phyloP scores from a whole-genome alignment of 495 filamentous ascomycete genomes.

The Tetracladium setigerum region DNA sequence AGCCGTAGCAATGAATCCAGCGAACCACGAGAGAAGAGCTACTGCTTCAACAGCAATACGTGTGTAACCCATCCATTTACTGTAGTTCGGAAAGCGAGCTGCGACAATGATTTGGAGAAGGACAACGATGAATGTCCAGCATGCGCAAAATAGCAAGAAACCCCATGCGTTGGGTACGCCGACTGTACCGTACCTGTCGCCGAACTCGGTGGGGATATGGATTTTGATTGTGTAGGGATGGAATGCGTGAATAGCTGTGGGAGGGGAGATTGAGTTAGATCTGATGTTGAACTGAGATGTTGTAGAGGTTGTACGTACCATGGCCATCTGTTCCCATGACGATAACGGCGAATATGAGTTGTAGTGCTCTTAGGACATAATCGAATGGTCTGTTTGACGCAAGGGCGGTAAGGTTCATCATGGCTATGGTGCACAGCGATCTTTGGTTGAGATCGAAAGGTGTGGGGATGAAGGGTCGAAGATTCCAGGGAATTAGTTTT shows the following conservation, averaged over 20 bases:
- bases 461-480: background rate
- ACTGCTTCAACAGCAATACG: slow-evolving; percentile 21
- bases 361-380: slow-evolving; percentile 23
- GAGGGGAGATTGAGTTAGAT: slow-evolving; percentile 19
- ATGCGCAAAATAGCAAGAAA: slow-evolving; percentile 27
- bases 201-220: slow-evolving; percentile 19
- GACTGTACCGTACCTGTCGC: slow-evolving; percentile 21
- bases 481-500: slow-evolving; percentile 1
- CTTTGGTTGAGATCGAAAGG: slow-evolving; percentile 2
- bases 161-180: slow-evolving; percentile 25
- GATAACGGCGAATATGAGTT: slow-evolving; percentile 26
- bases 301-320: slow-evolving; percentile 19
- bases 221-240: slow-evolving; percentile 22
- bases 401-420: no score
- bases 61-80: slow-evolving; percentile 22
- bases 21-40: slow-evolving; percentile 25
- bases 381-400: slow-evolving; percentile 16
- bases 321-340: slow-evolving; percentile 26
- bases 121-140: slow-evolving; percentile 21
- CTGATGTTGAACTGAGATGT: slow-evolving; percentile 13
- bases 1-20: slow-evolving; percentile 26
- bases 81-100: slow-evolving; percentile 15
- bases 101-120: slow-evolving; percentile 20
- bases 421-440: slow-evolving; percentile 8
- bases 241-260: slow-evolving; percentile 25